Conservation (phyloP, 2,329 filamentous ascomycete genomes). For the Ceratocystis huliohia region DNA sequence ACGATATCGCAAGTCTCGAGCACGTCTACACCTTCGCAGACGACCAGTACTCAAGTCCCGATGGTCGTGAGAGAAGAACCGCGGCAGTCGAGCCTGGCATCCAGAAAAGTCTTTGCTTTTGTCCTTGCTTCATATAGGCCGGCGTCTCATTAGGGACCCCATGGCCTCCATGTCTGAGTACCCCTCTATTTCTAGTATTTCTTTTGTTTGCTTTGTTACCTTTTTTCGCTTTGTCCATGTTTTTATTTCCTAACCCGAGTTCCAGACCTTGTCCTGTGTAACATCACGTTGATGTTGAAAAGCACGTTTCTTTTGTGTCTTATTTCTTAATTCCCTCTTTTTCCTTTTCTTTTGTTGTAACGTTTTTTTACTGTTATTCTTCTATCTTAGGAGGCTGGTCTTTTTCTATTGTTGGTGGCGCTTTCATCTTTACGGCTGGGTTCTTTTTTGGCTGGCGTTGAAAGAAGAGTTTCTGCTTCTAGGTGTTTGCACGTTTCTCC, state of each 20-base stretch:
- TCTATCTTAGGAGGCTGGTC: not conserved
- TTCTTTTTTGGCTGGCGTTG: not conserved
- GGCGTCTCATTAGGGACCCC: no score
- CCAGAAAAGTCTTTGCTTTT: no score
- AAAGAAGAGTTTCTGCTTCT: not conserved
- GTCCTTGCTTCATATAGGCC: no score
- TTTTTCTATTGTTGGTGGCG: not conserved
- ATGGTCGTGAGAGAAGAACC: no score
- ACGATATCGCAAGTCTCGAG: no score
- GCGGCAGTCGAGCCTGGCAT: no score
- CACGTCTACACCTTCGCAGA: no score
- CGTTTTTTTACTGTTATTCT: not conserved
- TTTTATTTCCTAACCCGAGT: not conserved
- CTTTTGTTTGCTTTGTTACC: no score
- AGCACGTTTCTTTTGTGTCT: not conserved
- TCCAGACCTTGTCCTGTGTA: not conserved
- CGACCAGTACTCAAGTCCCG: no score
- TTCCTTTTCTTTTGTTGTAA: not conserved
- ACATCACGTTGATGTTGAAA: not conserved
- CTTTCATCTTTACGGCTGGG: not conserved
- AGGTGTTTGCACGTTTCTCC: conserved; percentile 2
- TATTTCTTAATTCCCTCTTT: not conserved
- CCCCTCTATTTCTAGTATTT: not conserved
- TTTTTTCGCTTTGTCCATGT: not conserved
- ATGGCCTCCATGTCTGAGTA: no score